phyloP scores from a whole-genome alignment of 139 green algal genomes.

The Picochlorum sp. region DNA sequence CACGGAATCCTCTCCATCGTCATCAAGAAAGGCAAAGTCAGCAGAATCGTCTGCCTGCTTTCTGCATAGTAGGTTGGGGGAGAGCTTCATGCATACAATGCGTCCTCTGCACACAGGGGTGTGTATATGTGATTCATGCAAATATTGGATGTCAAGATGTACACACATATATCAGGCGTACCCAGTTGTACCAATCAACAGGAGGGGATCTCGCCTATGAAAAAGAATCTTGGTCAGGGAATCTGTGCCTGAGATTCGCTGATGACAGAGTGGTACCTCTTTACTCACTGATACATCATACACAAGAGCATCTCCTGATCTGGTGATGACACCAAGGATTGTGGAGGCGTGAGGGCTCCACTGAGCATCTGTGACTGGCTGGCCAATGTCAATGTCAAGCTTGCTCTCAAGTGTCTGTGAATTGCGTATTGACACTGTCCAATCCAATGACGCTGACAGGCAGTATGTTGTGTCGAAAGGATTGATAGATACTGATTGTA shows the following conservation, averaged over 20 bases:
- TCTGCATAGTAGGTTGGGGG: no score
- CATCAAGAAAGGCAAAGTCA: no score
- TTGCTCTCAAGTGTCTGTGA: conserved; percentile 15
- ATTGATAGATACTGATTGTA: conserved; percentile 86
- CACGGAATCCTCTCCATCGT: no score
- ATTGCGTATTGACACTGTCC: conserved; percentile 75
- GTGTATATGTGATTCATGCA: no score
- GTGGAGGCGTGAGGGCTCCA: conserved; percentile 83
- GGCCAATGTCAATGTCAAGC: conserved; percentile 59
- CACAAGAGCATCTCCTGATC: conserved; percentile 55
- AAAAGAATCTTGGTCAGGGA: conserved; percentile 82
- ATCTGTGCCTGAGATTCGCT: conserved; percentile 75
- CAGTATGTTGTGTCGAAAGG: conserved; percentile 65
- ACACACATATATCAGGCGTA: background rate
- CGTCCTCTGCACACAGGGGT: no score
- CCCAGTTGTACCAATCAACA: conserved; percentile 81
- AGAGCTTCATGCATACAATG: no score
- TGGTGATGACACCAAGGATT: conserved; percentile 76
- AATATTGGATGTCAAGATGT: no score
- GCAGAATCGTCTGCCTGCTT: no score
- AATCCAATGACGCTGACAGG: conserved; percentile 84
- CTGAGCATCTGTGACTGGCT: conserved; percentile 72
- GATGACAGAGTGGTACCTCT: conserved; percentile 69
- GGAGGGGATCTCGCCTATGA: conserved; percentile 74
- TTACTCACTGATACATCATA: conserved; percentile 81